Evolutionary conservation across 169 alveolate species (phyloP), one percentile per base, ranked within the genome.

Genomic region (Cystoisospora suis): DNA sequence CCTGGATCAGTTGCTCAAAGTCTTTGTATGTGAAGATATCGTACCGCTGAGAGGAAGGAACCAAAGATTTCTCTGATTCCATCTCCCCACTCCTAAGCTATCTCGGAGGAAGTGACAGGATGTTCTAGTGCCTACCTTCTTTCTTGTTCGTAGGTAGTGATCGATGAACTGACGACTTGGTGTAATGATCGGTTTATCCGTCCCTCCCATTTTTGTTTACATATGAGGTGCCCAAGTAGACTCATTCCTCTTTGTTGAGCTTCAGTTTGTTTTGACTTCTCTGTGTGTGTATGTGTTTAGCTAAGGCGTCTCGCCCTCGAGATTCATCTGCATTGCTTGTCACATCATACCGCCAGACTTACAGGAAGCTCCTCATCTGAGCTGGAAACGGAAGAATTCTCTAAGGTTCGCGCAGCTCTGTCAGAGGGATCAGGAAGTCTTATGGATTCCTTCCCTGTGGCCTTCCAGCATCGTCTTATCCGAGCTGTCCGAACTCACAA

Each of bases 381-480:
- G 0, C 32, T 40, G 45, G 83, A 72, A 56, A 3, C 49, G 32
- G 40, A 12, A 9, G n/a, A n/a, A n/a, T n/a, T n/a, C n/a, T n/a
- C n/a, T n/a, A n/a, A n/a, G n/a, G 45, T 72, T 17, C 32, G 53
- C 1, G 81, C 46, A 17, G 83, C 83, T 20, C 81, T 86, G 34
- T 86, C 90, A 3, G 47, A 38, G 9, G 83, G 46, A 12, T 69
- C 45, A 1, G 44, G 46, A 5, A 72, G 49, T 4, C 38, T 65
- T 32, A 65, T 86, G 27, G 2, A 7, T 17, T 29, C 83, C 17
- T 12, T 86, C 4, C 90, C 90, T n/a, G 9, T 38, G 17, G 38
- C 90, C 23, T 86, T 61, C 81, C 81, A 86, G 40, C 49, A 86
- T 29, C 61, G 69, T 34, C 23, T 86, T 17, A 34, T 65, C 0